phyloP scores from a whole-genome alignment of 768 basidiomycete genomes.

The Termitomyces sp. region DNA sequence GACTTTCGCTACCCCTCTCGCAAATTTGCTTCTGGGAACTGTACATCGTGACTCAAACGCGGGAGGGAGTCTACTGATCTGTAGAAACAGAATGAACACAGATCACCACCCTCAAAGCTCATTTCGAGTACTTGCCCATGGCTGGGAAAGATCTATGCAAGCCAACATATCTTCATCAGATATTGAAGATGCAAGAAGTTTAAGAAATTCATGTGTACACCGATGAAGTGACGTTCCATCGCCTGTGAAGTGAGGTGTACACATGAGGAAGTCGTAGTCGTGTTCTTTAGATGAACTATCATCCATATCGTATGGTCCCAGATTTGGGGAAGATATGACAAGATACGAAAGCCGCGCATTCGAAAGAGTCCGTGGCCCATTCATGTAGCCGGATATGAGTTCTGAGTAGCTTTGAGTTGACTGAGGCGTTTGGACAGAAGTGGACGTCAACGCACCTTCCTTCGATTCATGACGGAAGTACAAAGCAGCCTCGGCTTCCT shows the following conservation, averaged over 20 bases:
- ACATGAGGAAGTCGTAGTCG: slow-evolving; percentile 44
- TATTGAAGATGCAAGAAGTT: slow-evolving; percentile 24
- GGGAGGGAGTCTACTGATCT: slow-evolving; percentile 17
- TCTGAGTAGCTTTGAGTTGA: slow-evolving; percentile 16
- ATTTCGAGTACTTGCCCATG: slow-evolving; percentile 15
- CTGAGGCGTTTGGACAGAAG: neutral
- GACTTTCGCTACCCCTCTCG: slow-evolving; percentile 36
- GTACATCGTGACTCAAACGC: slow-evolving; percentile 22
- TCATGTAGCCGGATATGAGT: slow-evolving; percentile 52
- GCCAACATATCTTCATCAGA: slow-evolving; percentile 17
- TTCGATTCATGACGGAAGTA: slow-evolving; percentile 33
- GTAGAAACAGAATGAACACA: neutral
- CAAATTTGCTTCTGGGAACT: slow-evolving; percentile 14
- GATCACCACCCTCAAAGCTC: neutral
- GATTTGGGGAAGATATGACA: slow-evolving; percentile 20
- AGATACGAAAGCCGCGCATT: slow-evolving; percentile 47
- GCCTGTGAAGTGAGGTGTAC: slow-evolving; percentile 61
- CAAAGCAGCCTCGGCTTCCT: slow-evolving; percentile 35
- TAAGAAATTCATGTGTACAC: slow-evolving; percentile 60
- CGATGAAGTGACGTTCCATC: slow-evolving; percentile 66
- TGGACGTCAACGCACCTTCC: slow-evolving; percentile 29
- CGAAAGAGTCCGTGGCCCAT: slow-evolving; percentile 54
- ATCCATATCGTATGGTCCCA: neutral
- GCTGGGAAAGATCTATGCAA: slow-evolving; percentile 9
- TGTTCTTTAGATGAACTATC: slow-evolving; percentile 6